These are phyloP conservation scores for Vitis cinerea DNA, from an alignment of 164 flowering plant genomes.

Conservation along the genomic window DNA sequence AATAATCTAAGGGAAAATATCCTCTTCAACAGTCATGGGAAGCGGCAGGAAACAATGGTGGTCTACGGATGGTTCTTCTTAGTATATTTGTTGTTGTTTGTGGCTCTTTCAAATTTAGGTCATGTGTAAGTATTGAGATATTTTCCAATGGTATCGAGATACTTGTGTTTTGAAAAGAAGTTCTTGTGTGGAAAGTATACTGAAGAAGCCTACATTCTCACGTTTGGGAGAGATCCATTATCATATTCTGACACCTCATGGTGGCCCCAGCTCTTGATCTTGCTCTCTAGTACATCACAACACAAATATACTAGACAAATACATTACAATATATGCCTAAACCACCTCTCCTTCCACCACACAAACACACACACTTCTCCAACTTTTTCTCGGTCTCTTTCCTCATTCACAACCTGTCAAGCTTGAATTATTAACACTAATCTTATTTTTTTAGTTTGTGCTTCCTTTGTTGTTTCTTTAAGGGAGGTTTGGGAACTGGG, in stretches of 20 bases:
- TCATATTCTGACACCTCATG: constrained; percentile 8
- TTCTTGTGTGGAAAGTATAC: too few relatives aligned
- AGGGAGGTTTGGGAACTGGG: constrained; percentile 22
- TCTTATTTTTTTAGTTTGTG: background rate
- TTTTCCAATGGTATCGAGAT: too few relatives aligned
- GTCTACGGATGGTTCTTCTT: too few relatives aligned
- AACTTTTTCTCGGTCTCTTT: constrained; percentile 22
- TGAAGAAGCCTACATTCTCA: constrained; percentile 25
- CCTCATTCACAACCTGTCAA: constrained; percentile 55
- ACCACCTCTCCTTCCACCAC: background rate
- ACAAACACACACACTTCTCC: constrained; percentile 20
- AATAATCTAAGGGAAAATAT: too few relatives aligned
- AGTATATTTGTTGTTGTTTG: too few relatives aligned
- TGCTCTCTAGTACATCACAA: constrained; percentile 19
- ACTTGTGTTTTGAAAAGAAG: too few relatives aligned
- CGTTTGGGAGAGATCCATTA: constrained; percentile 26
- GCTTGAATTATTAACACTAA: constrained; percentile 34
- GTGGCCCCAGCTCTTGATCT: constrained; percentile 23
- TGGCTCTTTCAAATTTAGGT: too few relatives aligned
- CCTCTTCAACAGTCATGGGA: too few relatives aligned
- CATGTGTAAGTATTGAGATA: too few relatives aligned
- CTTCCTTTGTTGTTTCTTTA: constrained; percentile 36
- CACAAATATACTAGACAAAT: constrained; percentile 1
- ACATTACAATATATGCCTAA: background rate
- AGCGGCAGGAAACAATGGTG: too few relatives aligned